Evolutionary conservation across 78 protist species (phyloP), one percentile per base, ranked within the genome.

Genomic region (Dictyostelium firmibasis): DNA sequence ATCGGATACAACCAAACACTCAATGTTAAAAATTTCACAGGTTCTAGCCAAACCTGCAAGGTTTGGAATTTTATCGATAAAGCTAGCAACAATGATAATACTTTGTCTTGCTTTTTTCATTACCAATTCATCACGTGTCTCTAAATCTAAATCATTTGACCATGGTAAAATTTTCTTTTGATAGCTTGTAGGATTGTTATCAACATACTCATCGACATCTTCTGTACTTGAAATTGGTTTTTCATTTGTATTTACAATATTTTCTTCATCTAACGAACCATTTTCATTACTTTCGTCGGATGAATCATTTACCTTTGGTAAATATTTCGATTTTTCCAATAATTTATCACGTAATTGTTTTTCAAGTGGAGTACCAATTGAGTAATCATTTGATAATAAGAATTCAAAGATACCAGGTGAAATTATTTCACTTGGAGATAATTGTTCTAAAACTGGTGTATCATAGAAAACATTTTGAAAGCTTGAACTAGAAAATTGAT

Each of bases 81-180:
- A 93, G 8, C 96, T 79, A 4, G 97, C 97, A 20, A 83, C 86
- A 13, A 96, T 47, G 4, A 96, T 96, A 16, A 96, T 23, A 13
- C 23, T 18, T 60, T 95, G 97, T 75, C 92, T 85, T 50, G 83
- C 27, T 27, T 91, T 79, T 4, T 69, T 25, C 13, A n/a, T 7
- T 35, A 85, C 60, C 3, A 83, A 18, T 6, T 69, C 60, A 18
- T 85, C 75, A 53, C 94, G 50, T 23, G 86, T 27, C 44, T 91
- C 95, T 23, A 47, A 76, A 13, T 93, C 97, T 36, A 91, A 16
- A 14, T 91, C 95, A 67, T 67, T 67, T 35, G 83, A 67, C 94
- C 95, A 95, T n/a, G 97, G 97, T 35, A 81, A 47, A 36, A 95
- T 95, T 81, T 95, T 95, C 92, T 84, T 95, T 82, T 95, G 97